phyloP scores from a whole-genome alignment of 2,329 filamentous ascomycete genomes.

The Alternaria atra region DNA sequence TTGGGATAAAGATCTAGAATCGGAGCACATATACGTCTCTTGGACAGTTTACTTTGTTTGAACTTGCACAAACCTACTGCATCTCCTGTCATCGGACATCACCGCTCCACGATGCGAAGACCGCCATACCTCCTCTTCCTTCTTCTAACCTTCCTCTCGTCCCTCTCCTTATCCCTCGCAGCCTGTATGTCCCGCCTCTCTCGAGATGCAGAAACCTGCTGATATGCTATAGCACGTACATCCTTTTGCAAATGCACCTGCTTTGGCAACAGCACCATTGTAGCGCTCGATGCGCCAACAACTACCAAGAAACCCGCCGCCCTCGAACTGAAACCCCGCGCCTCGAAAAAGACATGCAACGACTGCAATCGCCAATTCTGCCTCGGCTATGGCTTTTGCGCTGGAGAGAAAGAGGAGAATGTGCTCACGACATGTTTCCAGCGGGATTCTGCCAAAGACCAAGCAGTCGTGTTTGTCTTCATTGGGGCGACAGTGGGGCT shows the following conservation, averaged over 20 bases:
- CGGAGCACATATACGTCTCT: not conserved
- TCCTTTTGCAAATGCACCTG: constrained; percentile 79
- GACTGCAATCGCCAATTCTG: constrained; percentile 76
- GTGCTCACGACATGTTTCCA: constrained; percentile 74
- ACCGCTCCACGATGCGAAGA: constrained; percentile 31
- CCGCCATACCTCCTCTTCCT: constrained; percentile 34
- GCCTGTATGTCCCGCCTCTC: constrained; percentile 49
- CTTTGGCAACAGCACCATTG: constrained; percentile 73
- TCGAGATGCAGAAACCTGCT: not conserved
- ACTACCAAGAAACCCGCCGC: constrained; percentile 33
- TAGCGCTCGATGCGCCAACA: constrained; percentile 64
- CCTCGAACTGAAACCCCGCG: constrained; percentile 35
- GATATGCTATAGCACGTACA: constrained; percentile 56
- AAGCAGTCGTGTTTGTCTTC: constrained; percentile 72
- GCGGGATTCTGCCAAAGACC: constrained; percentile 72
- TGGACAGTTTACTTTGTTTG: not conserved
- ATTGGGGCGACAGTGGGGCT: constrained; percentile 70
- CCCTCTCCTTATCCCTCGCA: constrained; percentile 53
- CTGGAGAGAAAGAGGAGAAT: constrained; percentile 69
- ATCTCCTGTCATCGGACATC: not conserved
- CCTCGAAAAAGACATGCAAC: constrained; percentile 63
- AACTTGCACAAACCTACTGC: not conserved
- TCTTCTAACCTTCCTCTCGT: constrained; percentile 41
- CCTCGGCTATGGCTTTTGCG: constrained; percentile 68
- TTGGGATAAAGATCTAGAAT: not conserved